A percentile compares a stretch with the other conserved stretches of the same genome.
Evolutionary conservation across 345 rosid species (phyloP).

Genomic region (Corchorus olitorius): DNA sequence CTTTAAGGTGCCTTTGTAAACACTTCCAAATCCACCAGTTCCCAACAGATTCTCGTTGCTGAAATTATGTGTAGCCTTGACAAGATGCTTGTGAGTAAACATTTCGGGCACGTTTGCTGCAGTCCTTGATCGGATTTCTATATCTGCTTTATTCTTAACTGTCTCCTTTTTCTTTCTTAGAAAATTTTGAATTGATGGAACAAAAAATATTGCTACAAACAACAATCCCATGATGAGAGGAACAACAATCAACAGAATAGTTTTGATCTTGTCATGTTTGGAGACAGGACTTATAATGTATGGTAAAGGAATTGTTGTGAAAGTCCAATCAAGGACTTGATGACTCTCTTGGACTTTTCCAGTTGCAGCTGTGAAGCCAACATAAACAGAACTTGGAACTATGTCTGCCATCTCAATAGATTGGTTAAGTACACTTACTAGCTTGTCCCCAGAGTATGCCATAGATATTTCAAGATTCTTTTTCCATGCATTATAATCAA

Average conservation of each 20-base stretch:
- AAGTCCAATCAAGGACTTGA: slow-evolving; percentile 32
- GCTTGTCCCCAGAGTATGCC: slow-evolving; percentile 36
- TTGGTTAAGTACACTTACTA: slow-evolving; percentile 33
- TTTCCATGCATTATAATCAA: slow-evolving; percentile 26
- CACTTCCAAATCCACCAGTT: slow-evolving; percentile 46
- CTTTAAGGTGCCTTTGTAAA: slow-evolving; percentile 36
- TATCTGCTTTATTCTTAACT: slow-evolving; percentile 17
- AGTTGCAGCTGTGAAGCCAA: slow-evolving; percentile 43
- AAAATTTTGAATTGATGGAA: not conserved
- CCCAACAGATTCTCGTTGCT: slow-evolving; percentile 45
- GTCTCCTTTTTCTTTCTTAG: slow-evolving; percentile 16
- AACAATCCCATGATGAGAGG: slow-evolving; percentile 19
- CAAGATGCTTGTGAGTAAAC: slow-evolving; percentile 38
- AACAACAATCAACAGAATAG: slow-evolving; percentile 18
- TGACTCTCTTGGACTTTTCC: slow-evolving; percentile 36
- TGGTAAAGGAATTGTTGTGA: slow-evolving; percentile 22
- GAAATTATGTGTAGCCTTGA: slow-evolving; percentile 41
- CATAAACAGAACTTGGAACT: slow-evolving; percentile 32
- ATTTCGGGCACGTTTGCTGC: slow-evolving; percentile 41
- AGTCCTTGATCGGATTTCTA: slow-evolving; percentile 30
- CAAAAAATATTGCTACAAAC: not conserved
- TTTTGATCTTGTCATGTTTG: slow-evolving; percentile 9
- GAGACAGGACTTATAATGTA: not conserved
- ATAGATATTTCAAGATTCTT: slow-evolving; percentile 25
- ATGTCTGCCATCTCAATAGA: slow-evolving; percentile 30